Base-by-base conservation (phyloP, 2,329 filamentous ascomycete species). In the Hypoxylon sp. region DNA sequence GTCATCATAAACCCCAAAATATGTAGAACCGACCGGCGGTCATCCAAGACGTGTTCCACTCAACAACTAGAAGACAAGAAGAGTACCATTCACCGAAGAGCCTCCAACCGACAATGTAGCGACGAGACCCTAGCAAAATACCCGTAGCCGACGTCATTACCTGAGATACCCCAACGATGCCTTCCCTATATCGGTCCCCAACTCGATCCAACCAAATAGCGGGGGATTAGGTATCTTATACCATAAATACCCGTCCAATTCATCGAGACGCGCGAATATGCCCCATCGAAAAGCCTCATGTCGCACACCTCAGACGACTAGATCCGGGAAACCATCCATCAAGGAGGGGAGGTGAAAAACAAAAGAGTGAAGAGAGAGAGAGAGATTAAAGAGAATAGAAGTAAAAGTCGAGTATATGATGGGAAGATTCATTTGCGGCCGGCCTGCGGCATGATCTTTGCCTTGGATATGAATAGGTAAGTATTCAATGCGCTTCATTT, bases 81-180 rank as follows among this genome's bases (percentile, higher is more conserved):
- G 22, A 13, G n/a, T 37, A n/a, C 8, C 33, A n/a, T 33, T 14
- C 50, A 17, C 50, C 11, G 11, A 35, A 22, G 26, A 26, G 17
- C 19, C 19, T 5, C 5, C 10, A 26, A 53, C 6, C 3, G 24
- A 10, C 17, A 37, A 2, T 3, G 50, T 11, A 8, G 35, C 10
- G 5, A 8, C 14, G 35, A 35, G 48, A 35, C n/a, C 9, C n/a
- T 19, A 22, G 35, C 17, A 52, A 22, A 31, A 31, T 9, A 6
- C 29, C 6, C 29, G 10, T 33, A 17, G 8, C 11, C 8, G 26
- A 24, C 31, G 17, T 3, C 19, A 14, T 6, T 22, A 26, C 3
- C 22, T 22, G n/a, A 50, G 22, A 31, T 26, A 61, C 39, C 42
- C 17, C 22, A n/a, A 42, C 17, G 55, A 48, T 31, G 42, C 50